These are phyloP conservation scores for Chytriomyces sp. DNA, from an alignment of 192 early-diverging fungal species.

Conservation along the genomic window DNA sequence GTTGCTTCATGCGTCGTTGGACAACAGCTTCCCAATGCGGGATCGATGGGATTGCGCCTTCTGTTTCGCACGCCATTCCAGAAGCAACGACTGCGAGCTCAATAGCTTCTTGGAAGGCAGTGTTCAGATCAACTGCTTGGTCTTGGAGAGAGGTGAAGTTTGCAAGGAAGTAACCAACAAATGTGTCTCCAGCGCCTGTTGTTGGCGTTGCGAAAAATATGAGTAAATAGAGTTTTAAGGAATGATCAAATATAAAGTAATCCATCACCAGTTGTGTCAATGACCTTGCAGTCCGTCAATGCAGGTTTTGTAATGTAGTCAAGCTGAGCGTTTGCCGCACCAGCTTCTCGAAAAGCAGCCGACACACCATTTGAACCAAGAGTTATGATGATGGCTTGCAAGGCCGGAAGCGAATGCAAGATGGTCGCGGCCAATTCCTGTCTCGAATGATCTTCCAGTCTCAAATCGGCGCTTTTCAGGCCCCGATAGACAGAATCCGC, in stretches of 20 bases:
- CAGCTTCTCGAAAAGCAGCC: conserved; percentile 45
- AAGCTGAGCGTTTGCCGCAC: background rate
- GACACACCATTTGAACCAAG: conserved; percentile 70
- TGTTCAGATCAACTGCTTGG: conserved; percentile 26
- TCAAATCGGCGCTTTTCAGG: conserved; percentile 30
- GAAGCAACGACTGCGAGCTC: conserved; percentile 67
- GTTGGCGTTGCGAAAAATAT: conserved; percentile 66
- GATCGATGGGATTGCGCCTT: conserved; percentile 72
- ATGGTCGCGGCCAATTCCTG: background rate
- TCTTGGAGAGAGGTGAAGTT: conserved; percentile 51
- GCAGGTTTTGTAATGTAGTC: conserved; percentile 6
- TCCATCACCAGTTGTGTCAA: conserved; percentile 28
- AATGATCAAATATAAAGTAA: background rate
- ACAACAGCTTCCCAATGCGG: conserved; percentile 51
- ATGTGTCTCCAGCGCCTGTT: conserved; percentile 51
- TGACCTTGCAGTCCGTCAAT: background rate
- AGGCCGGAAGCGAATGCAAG: conserved; percentile 36
- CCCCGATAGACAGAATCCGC: conserved; percentile 52
- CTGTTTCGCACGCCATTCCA: conserved; percentile 66
- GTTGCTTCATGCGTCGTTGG: background rate
- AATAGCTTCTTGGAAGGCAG: conserved; percentile 54
- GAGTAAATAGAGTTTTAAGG: background rate
- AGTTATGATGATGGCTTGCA: conserved; percentile 71
- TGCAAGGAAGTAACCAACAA: conserved; percentile 74
- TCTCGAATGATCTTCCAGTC: background rate